Evolutionary conservation across 148 eudicot species (phyloP).

Genomic region (Persicaria tinctoria): DNA sequence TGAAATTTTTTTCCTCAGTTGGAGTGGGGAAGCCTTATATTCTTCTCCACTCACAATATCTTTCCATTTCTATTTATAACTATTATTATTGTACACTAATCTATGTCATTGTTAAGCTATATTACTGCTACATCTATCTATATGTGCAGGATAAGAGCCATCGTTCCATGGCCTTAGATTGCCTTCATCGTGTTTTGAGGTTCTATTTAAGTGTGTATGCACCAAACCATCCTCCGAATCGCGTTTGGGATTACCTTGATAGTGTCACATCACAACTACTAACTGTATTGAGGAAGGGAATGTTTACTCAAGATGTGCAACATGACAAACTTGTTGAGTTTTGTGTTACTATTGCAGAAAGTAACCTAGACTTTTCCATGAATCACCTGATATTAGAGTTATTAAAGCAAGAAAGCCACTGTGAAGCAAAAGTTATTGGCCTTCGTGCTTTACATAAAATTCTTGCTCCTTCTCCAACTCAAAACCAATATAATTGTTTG

Average conservation of each 20-base stretch:
- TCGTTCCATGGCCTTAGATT: slow-evolving; percentile 95
- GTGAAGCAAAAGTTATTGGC: slow-evolving; percentile 98
- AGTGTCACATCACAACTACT: slow-evolving; percentile 95
- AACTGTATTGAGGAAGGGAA: slow-evolving; percentile 72
- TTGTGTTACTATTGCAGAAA: slow-evolving; percentile 94
- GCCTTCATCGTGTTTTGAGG: slow-evolving; percentile 89
- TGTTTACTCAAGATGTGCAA: slow-evolving; percentile 97
- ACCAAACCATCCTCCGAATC: slow-evolving; percentile 84
- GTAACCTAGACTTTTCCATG: slow-evolving; percentile 94
- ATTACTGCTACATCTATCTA: neutral
- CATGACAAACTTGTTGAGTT: slow-evolving; percentile 97
- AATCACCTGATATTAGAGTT: slow-evolving; percentile 88
- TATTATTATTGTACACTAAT: neutral
- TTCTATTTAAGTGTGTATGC: slow-evolving; percentile 89
- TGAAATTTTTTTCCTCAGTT: neutral
- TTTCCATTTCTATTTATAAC: neutral
- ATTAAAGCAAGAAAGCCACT: slow-evolving; percentile 88
- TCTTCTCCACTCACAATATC: neutral
- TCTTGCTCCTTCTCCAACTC: slow-evolving; percentile 72
- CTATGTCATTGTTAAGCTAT: neutral
- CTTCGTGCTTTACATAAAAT: slow-evolving; percentile 92
- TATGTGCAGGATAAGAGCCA: slow-evolving; percentile 87
- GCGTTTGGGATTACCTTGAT: slow-evolving; percentile 97
- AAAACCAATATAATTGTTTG: slow-evolving; percentile 54
- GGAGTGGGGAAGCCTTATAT: neutral